These are phyloP conservation scores for Yarrowia deformans DNA, from an alignment of 805 yeast species.

Conservation along the genomic window DNA sequence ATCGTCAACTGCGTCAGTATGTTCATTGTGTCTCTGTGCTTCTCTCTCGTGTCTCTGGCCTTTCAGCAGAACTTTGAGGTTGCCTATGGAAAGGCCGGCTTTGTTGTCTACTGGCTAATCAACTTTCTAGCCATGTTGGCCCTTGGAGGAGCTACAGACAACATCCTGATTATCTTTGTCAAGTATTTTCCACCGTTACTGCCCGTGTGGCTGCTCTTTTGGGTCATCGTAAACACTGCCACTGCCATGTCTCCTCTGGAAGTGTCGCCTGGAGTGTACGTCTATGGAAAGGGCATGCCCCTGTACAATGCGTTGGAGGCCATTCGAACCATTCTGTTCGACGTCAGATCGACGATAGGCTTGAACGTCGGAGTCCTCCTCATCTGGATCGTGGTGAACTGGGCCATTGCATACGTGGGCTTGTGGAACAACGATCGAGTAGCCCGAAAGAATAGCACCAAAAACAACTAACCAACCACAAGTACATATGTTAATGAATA, in stretches of 20 bases:
- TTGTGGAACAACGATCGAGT: slow-evolving; percentile 15
- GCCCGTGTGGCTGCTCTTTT: slow-evolving; percentile 75
- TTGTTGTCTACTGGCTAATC: slow-evolving; percentile 76
- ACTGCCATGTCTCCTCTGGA: slow-evolving; percentile 74
- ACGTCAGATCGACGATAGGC: slow-evolving; percentile 65
- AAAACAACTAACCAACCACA: not conserved
- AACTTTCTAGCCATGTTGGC: slow-evolving; percentile 74
- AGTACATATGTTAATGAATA: slow-evolving; percentile 14
- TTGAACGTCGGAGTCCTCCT: slow-evolving; percentile 64
- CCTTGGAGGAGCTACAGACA: slow-evolving; percentile 78
- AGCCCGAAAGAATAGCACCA: not conserved
- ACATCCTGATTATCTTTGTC: slow-evolving; percentile 61
- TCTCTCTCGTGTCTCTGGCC: slow-evolving; percentile 67
- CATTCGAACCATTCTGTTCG: slow-evolving; percentile 64
- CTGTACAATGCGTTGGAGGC: slow-evolving; percentile 70
- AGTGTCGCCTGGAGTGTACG: slow-evolving; percentile 61
- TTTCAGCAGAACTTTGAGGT: slow-evolving; percentile 67
- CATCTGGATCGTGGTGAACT: slow-evolving; percentile 65
- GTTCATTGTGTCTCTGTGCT: slow-evolving; percentile 63
- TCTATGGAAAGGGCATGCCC: slow-evolving; percentile 74
- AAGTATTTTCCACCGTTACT: slow-evolving; percentile 65
- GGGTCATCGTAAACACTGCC: slow-evolving; percentile 73
- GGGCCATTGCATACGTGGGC: slow-evolving; percentile 2
- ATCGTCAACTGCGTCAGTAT: slow-evolving; percentile 8
- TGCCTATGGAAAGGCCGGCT: slow-evolving; percentile 72